phyloP scores from a whole-genome alignment of 371 early-diverging fungal genomes.

The Apophysomyces elegans region DNA sequence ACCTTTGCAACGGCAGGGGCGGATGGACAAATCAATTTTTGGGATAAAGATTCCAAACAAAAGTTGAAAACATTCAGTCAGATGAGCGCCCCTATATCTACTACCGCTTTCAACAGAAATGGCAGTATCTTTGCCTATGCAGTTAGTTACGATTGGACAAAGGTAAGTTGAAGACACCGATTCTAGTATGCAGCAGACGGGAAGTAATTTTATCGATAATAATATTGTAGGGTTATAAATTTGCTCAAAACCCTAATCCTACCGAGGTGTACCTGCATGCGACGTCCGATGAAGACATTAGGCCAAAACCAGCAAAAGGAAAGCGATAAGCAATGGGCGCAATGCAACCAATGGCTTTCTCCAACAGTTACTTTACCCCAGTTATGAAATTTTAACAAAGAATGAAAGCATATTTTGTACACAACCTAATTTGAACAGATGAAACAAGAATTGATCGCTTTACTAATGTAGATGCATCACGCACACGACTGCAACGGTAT shows the following conservation, averaged over 20 bases:
- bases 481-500: too few species aligned
- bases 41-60: constrained; percentile 95
- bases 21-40: constrained; percentile 92
- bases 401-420: too few species aligned
- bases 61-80: constrained; percentile 76
- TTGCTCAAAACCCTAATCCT: constrained; percentile 31
- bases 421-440: too few species aligned
- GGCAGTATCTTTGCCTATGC: constrained; percentile 95
- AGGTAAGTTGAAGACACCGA: constrained; percentile 57
- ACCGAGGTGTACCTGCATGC: constrained; percentile 68
- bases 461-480: too few species aligned
- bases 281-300: constrained; percentile 69
- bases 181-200: too few species aligned
- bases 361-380: too few species aligned
- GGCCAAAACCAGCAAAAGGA: constrained; percentile 48
- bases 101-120: constrained; percentile 84
- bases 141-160: constrained; percentile 96
- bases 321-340: constrained; percentile 28
- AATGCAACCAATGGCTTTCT: too few species aligned
- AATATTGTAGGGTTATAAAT: constrained; percentile 41
- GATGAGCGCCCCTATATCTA: constrained; percentile 70
- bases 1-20: constrained; percentile 93
- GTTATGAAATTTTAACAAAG: too few species aligned
- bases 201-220: too few species aligned
- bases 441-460: too few species aligned